Percentiles rank a stretch among this genome's conserved stretches.
These are phyloP conservation scores for Paramyrothecium roridum DNA, from an alignment of 2,329 filamentous ascomycete genomes.

Conservation along the genomic window DNA sequence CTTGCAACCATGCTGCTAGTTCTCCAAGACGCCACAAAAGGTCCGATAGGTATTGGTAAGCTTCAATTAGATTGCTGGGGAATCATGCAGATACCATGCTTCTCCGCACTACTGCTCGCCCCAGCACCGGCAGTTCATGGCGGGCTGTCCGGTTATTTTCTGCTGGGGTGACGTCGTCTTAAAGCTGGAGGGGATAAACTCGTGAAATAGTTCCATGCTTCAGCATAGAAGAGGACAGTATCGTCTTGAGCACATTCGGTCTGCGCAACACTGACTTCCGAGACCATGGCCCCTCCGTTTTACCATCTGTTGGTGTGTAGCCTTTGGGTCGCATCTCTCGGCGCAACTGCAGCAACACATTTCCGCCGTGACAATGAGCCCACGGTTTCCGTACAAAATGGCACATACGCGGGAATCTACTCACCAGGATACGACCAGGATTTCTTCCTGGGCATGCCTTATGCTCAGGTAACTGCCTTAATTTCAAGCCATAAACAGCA, in stretches of 20 bases:
- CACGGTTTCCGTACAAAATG: constrained; percentile 11
- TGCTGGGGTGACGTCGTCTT: background rate
- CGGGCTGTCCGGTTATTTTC: background rate
- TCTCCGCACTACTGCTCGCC: background rate
- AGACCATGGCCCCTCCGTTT: background rate
- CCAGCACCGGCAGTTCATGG: background rate
- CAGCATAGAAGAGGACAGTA: background rate
- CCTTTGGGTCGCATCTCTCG: background rate
- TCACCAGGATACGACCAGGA: constrained; percentile 37
- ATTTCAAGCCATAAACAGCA: background rate
- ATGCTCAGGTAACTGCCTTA: constrained; percentile 26
- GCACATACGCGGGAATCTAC: constrained; percentile 31
- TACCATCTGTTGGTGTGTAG: background rate
- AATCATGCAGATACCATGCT: background rate
- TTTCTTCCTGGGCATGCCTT: constrained; percentile 48
- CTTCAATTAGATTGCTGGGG: background rate
- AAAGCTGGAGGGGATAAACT: background rate
- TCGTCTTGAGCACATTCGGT: background rate
- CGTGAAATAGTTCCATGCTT: background rate
- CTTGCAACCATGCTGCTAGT: background rate
- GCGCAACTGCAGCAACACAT: background rate
- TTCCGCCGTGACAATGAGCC: background rate
- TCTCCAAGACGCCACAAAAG: background rate
- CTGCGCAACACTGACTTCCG: background rate
- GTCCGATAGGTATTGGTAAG: background rate